These are phyloP conservation scores for Nadsonia fulvescens DNA, from an alignment of 805 yeast species.

Conservation along the genomic window DNA sequence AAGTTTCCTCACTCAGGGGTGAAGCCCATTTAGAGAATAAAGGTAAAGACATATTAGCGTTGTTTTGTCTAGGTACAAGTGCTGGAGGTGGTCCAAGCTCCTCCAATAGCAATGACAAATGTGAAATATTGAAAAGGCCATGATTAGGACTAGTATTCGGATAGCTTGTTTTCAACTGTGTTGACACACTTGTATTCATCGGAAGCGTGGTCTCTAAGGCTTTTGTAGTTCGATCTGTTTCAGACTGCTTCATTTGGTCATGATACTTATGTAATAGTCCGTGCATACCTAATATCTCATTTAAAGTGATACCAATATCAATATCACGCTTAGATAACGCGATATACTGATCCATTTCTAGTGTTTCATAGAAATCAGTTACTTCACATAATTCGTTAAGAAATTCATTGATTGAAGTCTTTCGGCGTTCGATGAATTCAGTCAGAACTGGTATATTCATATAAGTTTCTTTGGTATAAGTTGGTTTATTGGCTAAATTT, in stretches of 20 bases:
- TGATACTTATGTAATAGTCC: slow-evolving; percentile 18
- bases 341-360: slow-evolving; percentile 22
- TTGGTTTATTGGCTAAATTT: slow-evolving; percentile 69
- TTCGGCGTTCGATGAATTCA: slow-evolving; percentile 15
- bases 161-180: no score
- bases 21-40: slow-evolving; percentile 18
- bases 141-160: no score
- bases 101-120: slow-evolving; percentile 12
- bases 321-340: slow-evolving; percentile 20
- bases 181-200: no score
- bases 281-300: slow-evolving; percentile 21
- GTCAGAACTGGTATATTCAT: slow-evolving; percentile 15
- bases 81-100: slow-evolving; percentile 18
- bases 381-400: slow-evolving; percentile 21
- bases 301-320: slow-evolving; percentile 16
- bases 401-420: slow-evolving; percentile 15
- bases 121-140: no score
- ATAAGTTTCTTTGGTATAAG: slow-evolving; percentile 33
- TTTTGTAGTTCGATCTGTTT: slow-evolving; percentile 6
- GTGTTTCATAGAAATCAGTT: slow-evolving; percentile 22
- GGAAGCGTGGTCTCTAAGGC: slow-evolving; percentile 6
- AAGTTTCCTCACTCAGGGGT: slow-evolving; percentile 14
- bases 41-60: slow-evolving; percentile 17
- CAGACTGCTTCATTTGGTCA: slow-evolving; percentile 2
- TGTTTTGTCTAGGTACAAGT: slow-evolving; percentile 15